Conservation (phyloP, 768 basidiomycete genomes). For the Panaeolus papilionaceus region DNA sequence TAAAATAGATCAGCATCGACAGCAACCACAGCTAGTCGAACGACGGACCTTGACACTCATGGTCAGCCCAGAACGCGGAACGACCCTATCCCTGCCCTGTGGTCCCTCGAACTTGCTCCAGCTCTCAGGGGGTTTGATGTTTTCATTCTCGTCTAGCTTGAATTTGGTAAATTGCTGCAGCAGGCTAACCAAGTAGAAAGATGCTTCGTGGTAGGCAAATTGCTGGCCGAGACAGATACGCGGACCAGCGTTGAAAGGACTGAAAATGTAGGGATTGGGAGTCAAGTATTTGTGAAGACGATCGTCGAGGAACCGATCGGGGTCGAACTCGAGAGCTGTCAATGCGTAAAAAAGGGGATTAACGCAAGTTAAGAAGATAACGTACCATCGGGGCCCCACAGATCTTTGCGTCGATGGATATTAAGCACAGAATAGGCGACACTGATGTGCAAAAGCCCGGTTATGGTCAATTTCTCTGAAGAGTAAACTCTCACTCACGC, state of each 20-base stretch:
- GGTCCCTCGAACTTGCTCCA: slow-evolving; percentile 43
- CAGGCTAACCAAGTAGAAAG: slow-evolving; percentile 61
- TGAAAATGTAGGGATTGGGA: slow-evolving; percentile 49
- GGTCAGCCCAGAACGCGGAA: slow-evolving; percentile 47
- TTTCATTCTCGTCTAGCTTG: slow-evolving; percentile 47
- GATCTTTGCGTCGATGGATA: slow-evolving; percentile 50
- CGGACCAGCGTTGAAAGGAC: slow-evolving; percentile 47
- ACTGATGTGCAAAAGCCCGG: background rate
- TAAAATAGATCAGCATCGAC: slow-evolving; percentile 18
- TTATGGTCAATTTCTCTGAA: background rate
- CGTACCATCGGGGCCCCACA: slow-evolving; percentile 66
- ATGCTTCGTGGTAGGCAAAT: slow-evolving; percentile 46
- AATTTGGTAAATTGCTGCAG: slow-evolving; percentile 56
- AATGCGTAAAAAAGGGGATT: background rate
- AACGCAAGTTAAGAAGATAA: background rate
- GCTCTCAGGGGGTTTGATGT: slow-evolving; percentile 44
- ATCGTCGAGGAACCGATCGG: slow-evolving; percentile 62
- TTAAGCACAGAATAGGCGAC: slow-evolving; percentile 38
- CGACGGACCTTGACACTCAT: slow-evolving; percentile 42
- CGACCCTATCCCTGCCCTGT: slow-evolving; percentile 47
- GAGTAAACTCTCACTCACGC: slow-evolving; percentile 36
- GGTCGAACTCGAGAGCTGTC: slow-evolving; percentile 54
- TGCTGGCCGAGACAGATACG: slow-evolving; percentile 37
- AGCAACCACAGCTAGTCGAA: slow-evolving; percentile 18
- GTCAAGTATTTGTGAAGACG: slow-evolving; percentile 50